phyloP scores from a whole-genome alignment of 176 grass and related monocot genomes.

The sorghum (Sorghum bicolor) region Sorghum_bicolor_NCBIv3 NC_012872.2:60117001-60117500 shows the following conservation, averaged over 20 bases:
- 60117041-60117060: background rate
- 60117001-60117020: slow-evolving; percentile 1
- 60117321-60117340: background rate
- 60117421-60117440: slow-evolving; percentile 52
- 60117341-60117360: slow-evolving; percentile 55
- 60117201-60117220: slow-evolving; percentile 37
- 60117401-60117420: slow-evolving; percentile 84
- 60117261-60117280: slow-evolving; percentile 8
- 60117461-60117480: slow-evolving; percentile 57
- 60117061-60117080: background rate
- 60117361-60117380: slow-evolving; percentile 84
- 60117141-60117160: slow-evolving; percentile 99
- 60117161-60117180: slow-evolving; percentile 89
- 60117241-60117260: slow-evolving; percentile 17
- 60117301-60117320: slow-evolving; percentile 23
- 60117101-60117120: slow-evolving; percentile 69
- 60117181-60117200: slow-evolving; percentile 44
- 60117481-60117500: slow-evolving; percentile 72
- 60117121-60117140: slow-evolving; percentile 84
- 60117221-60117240: slow-evolving; percentile 27
- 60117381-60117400: slow-evolving; percentile 89
- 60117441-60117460: slow-evolving; percentile 65
- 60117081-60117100: slow-evolving; percentile 5
- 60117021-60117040: slow-evolving; percentile 22
- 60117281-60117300: slow-evolving; percentile 15